Percentiles rank a stretch among this genome's conserved stretches.
Conservation (phyloP, 2,329 filamentous ascomycete genomes). For the Penicillium sp. region DNA sequence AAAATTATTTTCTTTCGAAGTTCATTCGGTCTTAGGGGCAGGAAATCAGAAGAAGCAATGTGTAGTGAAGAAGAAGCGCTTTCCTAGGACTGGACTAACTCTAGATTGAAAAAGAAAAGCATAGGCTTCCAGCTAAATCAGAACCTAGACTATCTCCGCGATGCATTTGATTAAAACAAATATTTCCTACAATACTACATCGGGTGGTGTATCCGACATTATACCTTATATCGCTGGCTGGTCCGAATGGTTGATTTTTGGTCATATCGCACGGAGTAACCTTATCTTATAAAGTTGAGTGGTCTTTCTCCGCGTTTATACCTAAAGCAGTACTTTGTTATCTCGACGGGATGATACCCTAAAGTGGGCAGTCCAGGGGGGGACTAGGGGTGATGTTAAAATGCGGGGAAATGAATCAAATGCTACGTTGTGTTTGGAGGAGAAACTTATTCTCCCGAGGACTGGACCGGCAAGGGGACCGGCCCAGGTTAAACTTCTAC, state of each 20-base stretch:
- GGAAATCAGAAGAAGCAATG: background rate
- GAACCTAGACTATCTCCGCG: background rate
- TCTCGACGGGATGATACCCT: background rate
- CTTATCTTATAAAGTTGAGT: background rate
- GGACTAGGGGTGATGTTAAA: background rate
- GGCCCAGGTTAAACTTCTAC: background rate
- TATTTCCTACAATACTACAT: background rate
- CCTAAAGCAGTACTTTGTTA: slow-evolving; percentile 16
- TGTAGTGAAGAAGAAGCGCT: background rate
- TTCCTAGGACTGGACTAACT: background rate
- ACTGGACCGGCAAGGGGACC: background rate
- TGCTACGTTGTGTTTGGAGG: background rate
- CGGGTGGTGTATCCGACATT: background rate
- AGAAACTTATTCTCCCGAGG: background rate
- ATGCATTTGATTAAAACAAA: background rate
- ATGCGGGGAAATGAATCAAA: background rate
- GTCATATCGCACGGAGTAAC: background rate
- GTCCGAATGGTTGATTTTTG: slow-evolving; percentile 9
- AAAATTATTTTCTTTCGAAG: too few relatives aligned
- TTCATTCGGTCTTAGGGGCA: too few relatives aligned
- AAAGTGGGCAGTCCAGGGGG: background rate
- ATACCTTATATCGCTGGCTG: slow-evolving; percentile 1
- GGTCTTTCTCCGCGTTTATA: slow-evolving; percentile 20
- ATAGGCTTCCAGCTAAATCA: background rate
- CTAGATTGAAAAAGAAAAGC: background rate